A percentile compares a stretch with the other conserved stretches of the same genome.
Evolutionary conservation across 2,329 filamentous ascomycete genomes (phyloP).

Genomic region (Cytospora piceicola): DNA sequence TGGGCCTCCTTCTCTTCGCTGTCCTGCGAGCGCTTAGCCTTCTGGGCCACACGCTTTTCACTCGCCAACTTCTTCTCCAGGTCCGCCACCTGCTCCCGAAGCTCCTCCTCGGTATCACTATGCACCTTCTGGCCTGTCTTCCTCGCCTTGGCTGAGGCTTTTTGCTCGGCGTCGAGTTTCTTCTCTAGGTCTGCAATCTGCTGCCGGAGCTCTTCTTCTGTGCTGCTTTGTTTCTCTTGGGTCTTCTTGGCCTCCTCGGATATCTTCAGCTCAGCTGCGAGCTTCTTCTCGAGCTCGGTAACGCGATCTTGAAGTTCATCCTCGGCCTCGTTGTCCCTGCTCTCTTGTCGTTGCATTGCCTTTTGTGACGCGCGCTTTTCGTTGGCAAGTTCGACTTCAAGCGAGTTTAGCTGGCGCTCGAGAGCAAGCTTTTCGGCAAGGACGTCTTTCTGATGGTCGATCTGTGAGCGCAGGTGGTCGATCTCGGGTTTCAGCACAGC

Average conservation of each 20-base stretch:
- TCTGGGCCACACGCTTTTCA: conserved; percentile 29
- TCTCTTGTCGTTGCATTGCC: conserved; percentile 35
- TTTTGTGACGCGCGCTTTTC: conserved; percentile 57
- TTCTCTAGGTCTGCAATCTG: conserved; percentile 40
- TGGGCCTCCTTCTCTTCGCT: conserved; percentile 40
- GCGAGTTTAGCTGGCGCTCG: conserved; percentile 74
- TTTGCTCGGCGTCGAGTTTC: conserved; percentile 65
- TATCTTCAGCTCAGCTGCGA: conserved; percentile 11
- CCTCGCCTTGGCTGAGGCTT: conserved; percentile 41
- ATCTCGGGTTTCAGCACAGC: conserved; percentile 58
- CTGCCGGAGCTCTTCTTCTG: conserved; percentile 26
- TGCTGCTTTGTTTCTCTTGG: conserved; percentile 37
- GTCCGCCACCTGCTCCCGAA: conserved; percentile 43
- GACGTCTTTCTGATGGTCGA: conserved; percentile 65
- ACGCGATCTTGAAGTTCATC: conserved; percentile 46
- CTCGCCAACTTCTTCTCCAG: conserved; percentile 38
- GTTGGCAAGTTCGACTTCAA: conserved; percentile 82
- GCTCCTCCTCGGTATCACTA: conserved; percentile 49
- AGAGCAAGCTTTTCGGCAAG: conserved; percentile 80
- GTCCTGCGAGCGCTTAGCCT: conserved; percentile 42
- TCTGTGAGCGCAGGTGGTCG: conserved; percentile 59
- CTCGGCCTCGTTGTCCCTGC: conserved; percentile 44
- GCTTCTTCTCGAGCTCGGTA: conserved; percentile 40
- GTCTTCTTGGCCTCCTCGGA: conserved; percentile 40
- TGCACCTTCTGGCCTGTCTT: conserved; percentile 34